Base-by-base conservation (phyloP, 2,329 filamentous ascomycete genomes). In the Alternaria arbusti region DNA sequence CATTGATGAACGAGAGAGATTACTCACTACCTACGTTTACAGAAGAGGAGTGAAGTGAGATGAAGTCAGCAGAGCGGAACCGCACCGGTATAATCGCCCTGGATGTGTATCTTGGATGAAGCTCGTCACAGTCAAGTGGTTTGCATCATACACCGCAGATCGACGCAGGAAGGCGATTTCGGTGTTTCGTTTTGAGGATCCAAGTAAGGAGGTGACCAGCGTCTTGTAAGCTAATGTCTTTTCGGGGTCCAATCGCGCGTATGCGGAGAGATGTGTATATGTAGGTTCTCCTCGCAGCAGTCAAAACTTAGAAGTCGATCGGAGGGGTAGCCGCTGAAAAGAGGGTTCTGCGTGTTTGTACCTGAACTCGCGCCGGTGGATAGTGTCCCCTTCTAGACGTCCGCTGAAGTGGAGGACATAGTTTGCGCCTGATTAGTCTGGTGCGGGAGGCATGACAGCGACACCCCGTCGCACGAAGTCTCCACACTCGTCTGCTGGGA, bases 161-260 rank as follows among this genome's bases (percentile, higher is more conserved):
- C 28, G 45, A 26, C 23, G n/a, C 23, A n/a, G n/a, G 5, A 54
- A 54, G 52, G n/a, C 22, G 52, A 20, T 54, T 28, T 36, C 36
- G 11, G 36, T 44, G 51, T 54, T 54, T 54, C 36, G 52, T 28
- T 43, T 44, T 28, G 23, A 23, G 43, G 13, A 22, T 54, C 13
- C 30, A 54, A 54, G 13, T n/a, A 12, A 36, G 28, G 28, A 13
- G 49, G 28, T 22, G 6, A 12, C 28, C 49, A 52, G 28, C 30
- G 13, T 25, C 30, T 23, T 20, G 30, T 50, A 52, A 32, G 51
- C 59, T 25, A 30, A n/a, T 60, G 59, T 54, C 62, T 59, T 65
- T 62, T 32, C 23, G 32, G 51, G 44, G 30, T 47, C 23, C 55
- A 30, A 26, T 25, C 30, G 28, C 30, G 20, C 23, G 32, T 44